phyloP scores from a whole-genome alignment of 2,329 filamentous ascomycete genomes.

The Aspergillus fumigatus region DNA sequence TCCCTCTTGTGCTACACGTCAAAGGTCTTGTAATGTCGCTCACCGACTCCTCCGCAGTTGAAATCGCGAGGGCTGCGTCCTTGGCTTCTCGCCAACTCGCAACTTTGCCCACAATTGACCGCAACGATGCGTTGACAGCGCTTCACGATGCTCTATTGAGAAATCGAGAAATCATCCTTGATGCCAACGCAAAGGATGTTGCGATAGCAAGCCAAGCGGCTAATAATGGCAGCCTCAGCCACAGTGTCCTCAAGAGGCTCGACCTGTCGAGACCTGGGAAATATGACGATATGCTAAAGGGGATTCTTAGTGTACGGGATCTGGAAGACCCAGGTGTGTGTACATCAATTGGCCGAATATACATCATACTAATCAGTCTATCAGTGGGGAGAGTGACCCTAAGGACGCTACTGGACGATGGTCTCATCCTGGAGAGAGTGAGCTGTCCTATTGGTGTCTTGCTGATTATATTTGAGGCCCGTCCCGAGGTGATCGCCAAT shows the following conservation, averaged over 20 bases:
- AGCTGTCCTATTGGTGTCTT: conserved; percentile 96
- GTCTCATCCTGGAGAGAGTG: conserved; percentile 77
- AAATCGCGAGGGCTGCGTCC: conserved; percentile 74
- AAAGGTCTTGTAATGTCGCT: conserved; percentile 64
- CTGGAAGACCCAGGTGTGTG: conserved; percentile 78
- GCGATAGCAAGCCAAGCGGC: conserved; percentile 68
- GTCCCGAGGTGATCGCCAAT: conserved; percentile 96
- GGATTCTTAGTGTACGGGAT: conserved; percentile 80
- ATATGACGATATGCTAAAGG: conserved; percentile 96
- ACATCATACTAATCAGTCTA: conserved; percentile 8
- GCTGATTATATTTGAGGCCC: conserved; percentile 95
- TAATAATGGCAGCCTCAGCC: conserved; percentile 68
- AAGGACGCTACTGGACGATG: conserved; percentile 80
- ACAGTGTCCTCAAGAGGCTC: conserved; percentile 80
- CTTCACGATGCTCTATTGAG: conserved; percentile 72
- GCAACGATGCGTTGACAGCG: conserved; percentile 78
- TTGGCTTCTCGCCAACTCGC: conserved; percentile 77
- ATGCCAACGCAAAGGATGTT: conserved; percentile 81
- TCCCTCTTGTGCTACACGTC: not conserved
- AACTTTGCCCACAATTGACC: conserved; percentile 67
- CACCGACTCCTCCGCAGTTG: conserved; percentile 73
- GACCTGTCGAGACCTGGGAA: conserved; percentile 84
- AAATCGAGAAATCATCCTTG: conserved; percentile 70
- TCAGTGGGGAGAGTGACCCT: conserved; percentile 79
- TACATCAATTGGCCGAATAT: conserved; percentile 13